Evolutionary conservation across 805 yeast genomes (phyloP).

Genomic region (Saccharomycopsis fibuligera): DNA sequence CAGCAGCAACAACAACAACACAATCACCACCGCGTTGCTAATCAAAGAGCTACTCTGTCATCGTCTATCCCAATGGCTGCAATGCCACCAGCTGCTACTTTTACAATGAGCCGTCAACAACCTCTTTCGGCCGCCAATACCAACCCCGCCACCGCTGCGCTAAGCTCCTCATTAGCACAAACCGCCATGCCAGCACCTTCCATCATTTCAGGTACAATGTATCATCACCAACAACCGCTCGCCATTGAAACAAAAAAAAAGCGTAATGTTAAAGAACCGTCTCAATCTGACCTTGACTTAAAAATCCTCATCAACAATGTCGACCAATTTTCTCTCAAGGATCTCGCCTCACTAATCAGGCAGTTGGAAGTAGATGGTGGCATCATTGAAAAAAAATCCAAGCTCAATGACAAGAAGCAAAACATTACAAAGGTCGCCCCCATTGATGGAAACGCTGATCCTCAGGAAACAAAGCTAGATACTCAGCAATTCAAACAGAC

Average conservation of each 20-base stretch:
- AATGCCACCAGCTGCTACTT: no score
- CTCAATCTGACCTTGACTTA: constrained; percentile 20
- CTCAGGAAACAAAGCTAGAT: neutral
- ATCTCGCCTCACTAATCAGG: constrained; percentile 5
- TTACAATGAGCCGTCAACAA: no score
- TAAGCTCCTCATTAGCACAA: no score
- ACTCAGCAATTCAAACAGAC: constrained; percentile 24
- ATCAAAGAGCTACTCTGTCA: no score
- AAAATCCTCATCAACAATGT: constrained; percentile 18
- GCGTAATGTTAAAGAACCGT: constrained; percentile 8
- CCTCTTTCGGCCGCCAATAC: no score
- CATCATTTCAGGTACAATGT: neutral
- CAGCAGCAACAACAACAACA: no score
- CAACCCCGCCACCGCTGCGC: no score
- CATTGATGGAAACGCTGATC: neutral
- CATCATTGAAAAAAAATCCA: neutral
- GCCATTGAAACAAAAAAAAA: constrained; percentile 2
- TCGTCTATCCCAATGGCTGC: no score
- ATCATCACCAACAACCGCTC: neutral
- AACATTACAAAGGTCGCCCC: neutral
- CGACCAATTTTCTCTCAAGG: constrained; percentile 4
- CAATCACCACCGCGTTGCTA: no score
- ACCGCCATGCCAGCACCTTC: no score
- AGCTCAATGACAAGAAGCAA: neutral
- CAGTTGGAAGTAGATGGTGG: constrained; percentile 2